These are phyloP conservation scores for Physaria fendleri DNA, from an alignment of 345 rosid species.

Conservation along the genomic window DNA sequence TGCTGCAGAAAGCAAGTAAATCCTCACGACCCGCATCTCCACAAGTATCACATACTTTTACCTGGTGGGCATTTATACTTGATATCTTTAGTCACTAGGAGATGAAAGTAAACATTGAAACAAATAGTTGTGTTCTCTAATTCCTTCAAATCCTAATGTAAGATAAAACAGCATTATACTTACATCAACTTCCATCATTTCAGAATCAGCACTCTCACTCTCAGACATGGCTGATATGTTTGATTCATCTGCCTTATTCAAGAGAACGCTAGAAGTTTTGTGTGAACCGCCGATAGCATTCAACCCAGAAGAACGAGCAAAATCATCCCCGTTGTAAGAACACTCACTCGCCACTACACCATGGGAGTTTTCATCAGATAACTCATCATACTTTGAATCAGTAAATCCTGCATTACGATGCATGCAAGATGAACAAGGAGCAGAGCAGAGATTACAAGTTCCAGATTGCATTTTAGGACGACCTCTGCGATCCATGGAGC, in stretches of 20 bases:
- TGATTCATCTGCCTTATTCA: conserved; percentile 34
- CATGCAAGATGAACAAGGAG: conserved; percentile 86
- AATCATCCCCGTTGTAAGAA: conserved; percentile 48
- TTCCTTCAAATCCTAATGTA: neutral
- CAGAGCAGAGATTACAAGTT: conserved; percentile 66
- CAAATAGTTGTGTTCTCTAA: neutral
- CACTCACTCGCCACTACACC: conserved; percentile 43
- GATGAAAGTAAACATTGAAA: neutral
- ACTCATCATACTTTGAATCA: conserved; percentile 50
- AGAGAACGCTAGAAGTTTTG: conserved; percentile 34
- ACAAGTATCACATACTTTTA: conserved; percentile 94
- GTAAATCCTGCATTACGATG: conserved; percentile 42
- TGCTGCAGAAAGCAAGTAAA: conserved; percentile 84
- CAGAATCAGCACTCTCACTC: conserved; percentile 64
- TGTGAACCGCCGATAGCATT: conserved; percentile 30
- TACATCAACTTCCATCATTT: conserved; percentile 79
- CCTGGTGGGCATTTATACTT: conserved; percentile 41
- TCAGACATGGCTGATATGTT: conserved; percentile 36
- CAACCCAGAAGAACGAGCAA: conserved; percentile 21
- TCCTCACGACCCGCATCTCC: conserved; percentile 99
- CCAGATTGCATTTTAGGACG: conserved; percentile 48
- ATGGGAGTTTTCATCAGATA: conserved; percentile 57
- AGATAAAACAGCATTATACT: conserved; percentile 32
- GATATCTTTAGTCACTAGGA: neutral
- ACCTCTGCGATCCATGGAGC: conserved; percentile 37